Evolutionary conservation across 805 yeast species (phyloP), one percentile per base, ranked within the genome.

Genomic region (Jamesozyma hellenica): DNA sequence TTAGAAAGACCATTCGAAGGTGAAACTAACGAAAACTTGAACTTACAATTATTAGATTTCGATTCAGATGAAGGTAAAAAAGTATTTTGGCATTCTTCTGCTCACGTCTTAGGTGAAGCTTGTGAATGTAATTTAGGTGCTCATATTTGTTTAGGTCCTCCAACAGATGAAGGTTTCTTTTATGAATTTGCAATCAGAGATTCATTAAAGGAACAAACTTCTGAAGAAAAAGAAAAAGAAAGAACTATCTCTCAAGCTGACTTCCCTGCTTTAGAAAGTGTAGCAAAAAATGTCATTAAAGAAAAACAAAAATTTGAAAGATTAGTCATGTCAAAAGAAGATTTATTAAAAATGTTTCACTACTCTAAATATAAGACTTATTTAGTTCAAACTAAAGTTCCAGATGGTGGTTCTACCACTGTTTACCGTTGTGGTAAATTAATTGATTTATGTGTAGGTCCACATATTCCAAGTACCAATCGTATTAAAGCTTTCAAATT

Each of bases 61-160:
- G 94, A 86, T 30, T 72, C 85, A 45, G 83, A 83, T n/a, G 96
- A 88, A 57, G 98, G 97, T 64, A 85, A 81, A 61, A 77, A 79
- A 49, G 97, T 90, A 28, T 92, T 92, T 68, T 92, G 98, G 98
- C 98, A 92, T 64, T 92, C 98, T 2, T 82, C 95, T 50, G 98
- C 98, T 39, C 98, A 92, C 66, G 90, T 92, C 40, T 70, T 92
- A 53, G 98, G 98, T 66, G 98, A 92, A 70, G 90, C 96, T 36
- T 83, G 95, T 70, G 98, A 92, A 68, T 82, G 96, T 63, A 92
- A 86, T 64, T 71, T 81, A 61, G 97, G 96, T 51, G 94, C 95
- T 49, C 95, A 90, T 62, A 77, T 92, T 49, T 78, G 85, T 62
- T 69, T 79, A 48, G 98, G 98, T 50, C 98, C 98, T 26, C 98